Base-by-base conservation (phyloP, 1,284 basidiomycete species). In the Microbotryum lychnidis-dioicae region DNA sequence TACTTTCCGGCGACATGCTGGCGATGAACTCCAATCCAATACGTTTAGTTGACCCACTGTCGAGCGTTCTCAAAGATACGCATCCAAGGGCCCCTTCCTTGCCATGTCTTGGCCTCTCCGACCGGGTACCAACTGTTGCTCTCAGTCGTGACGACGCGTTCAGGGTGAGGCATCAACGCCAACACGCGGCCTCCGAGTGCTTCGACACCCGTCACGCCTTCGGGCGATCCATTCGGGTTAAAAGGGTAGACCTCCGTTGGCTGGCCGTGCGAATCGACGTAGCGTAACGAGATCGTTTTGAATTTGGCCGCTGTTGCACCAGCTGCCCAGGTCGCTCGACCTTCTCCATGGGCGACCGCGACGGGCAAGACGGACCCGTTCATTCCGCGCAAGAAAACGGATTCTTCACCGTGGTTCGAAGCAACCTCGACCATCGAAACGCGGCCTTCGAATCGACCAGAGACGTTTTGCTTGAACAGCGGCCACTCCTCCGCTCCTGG, bases 271-370 rank as follows among this genome's bases (percentile, higher is more conserved):
- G 69, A 66, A 76, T 92, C 87, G 62, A 94, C 82, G 74, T 88
- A 97, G 61, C 86, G 84, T 20, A 89, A 72, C 3, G 85, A 86
- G 14, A 87, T 79, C 37, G 88, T 78, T 1, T 82, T 82, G 2
- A 62, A 54, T 0, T 60, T 45, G 12, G 66, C 58, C 12, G 63
- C 45, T 33, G 37, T 56, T 9, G n/a, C 12, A 75, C 78, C 4
- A 72, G 71, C 7, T 73, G 14, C 71, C 75, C 94, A 97, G 4
- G 84, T 81, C 1, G 83, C 89, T 48, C 92, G 83, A 49, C 94
- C 94, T 76, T 98, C 96, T 21, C 94, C 94, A 74, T 99, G 94
- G 0, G 96, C 94, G 56, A 97, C 87, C 20, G 91, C 89, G 25
- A 97, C 87, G 10, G 96, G 94, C 9, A 99, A 76, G 69, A 83